phyloP scores from a whole-genome alignment of 1,284 basidiomycete genomes.

The Melampsora medusae region DNA sequence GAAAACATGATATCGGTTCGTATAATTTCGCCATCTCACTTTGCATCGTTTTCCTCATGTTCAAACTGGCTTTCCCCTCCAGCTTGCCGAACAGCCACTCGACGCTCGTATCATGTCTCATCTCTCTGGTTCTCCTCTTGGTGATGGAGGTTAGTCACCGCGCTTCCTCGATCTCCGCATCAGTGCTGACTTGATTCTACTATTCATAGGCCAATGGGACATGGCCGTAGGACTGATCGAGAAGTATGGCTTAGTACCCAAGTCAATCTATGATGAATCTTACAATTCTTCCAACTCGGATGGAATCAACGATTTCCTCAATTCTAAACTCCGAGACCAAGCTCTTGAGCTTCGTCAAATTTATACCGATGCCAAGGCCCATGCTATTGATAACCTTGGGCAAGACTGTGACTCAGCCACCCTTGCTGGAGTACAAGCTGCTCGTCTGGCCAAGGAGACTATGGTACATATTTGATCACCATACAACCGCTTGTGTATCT shows the following conservation, averaged over 20 bases:
- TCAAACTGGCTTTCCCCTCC: neutral
- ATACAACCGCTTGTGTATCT: conserved; percentile 63
- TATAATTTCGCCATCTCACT: neutral
- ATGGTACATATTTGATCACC: conserved; percentile 48
- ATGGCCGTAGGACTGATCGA: conserved; percentile 85
- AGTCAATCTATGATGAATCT: conserved; percentile 79
- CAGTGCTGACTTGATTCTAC: neutral
- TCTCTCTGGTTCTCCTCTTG: conserved; percentile 73
- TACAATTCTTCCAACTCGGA: conserved; percentile 72
- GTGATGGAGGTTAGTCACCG: conserved; percentile 74
- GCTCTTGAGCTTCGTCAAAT: conserved; percentile 70
- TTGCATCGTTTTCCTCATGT: neutral
- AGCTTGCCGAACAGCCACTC: conserved; percentile 70
- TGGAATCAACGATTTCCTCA: conserved; percentile 74
- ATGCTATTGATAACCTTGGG: conserved; percentile 42
- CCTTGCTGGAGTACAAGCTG: neutral
- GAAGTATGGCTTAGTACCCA: conserved; percentile 75
- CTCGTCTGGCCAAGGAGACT: conserved; percentile 46
- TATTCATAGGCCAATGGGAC: conserved; percentile 59
- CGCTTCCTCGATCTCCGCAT: conserved; percentile 5
- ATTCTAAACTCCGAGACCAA: conserved; percentile 86
- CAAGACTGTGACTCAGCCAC: conserved; percentile 4
- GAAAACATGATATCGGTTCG: conserved; percentile 64
- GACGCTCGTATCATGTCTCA: conserved; percentile 78
- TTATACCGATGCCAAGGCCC: conserved; percentile 59